Evolutionary conservation across 2,329 filamentous ascomycete genomes (phyloP), one percentile per base, ranked within the genome.

Genomic region (Xylaria sp.): DNA sequence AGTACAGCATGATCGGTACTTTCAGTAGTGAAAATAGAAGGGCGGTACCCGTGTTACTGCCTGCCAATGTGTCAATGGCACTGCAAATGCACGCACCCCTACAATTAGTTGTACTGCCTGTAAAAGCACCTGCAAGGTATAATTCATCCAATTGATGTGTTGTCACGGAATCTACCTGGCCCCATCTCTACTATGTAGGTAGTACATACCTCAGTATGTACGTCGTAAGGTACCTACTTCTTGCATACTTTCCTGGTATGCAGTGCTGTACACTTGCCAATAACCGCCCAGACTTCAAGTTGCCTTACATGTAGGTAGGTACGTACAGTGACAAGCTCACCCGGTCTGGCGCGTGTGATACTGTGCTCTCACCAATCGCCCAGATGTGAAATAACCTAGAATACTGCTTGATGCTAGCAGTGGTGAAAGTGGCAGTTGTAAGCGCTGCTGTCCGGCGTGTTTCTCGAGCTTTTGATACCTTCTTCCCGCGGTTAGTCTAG

Each of bases 401-500:
- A 28, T 57, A 37, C 37, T 56, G n/a, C 23, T 20, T 12, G 37
- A 41, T 41, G 9, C 34, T 57, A 15, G 8, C 15, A 15, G 8
- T 10, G 25, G 39, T 32, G 25, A 58, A 58, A 58, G 39, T 18
- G 39, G 56, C n/a, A 58, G 39, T 44, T 58, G 18, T 59, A 63
- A 25, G 59, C 34, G 48, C 54, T 48, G 65, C 54, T 39, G 39
- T 64, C 41, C 18, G 41, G 41, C 41, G 54, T 59, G 54, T 63
- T 59, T 59, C 46, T 54, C 6, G 48, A 28, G 15, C 13, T 10
- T 51, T 44, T 2, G 63, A 46, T 59, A 60, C 63, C 41, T 66
- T 61, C 64, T 58, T 61, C 52, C 63, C 64, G 50, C 39, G 57
- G 57, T 48, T 66, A 58, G 39, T 50, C 20, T 15, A 44, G 20